These are phyloP conservation scores for Pezizomycotina sp. DNA, from an alignment of 2,329 filamentous ascomycete genomes.

Conservation along the genomic window DNA sequence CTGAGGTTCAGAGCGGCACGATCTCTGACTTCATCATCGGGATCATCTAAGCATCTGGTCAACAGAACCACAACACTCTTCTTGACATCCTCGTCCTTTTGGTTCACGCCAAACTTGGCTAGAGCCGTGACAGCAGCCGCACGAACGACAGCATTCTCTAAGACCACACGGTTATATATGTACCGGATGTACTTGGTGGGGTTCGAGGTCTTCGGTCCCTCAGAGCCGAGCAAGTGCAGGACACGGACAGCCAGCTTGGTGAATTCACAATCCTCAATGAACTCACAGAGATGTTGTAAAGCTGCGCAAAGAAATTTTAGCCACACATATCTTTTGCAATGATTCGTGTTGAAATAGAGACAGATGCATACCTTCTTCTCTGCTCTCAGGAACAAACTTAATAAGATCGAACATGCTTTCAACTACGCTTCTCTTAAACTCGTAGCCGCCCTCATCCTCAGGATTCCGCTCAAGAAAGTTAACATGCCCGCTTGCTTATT, in stretches of 20 bases:
- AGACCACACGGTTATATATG: slow-evolving; percentile 94
- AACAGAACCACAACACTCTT: slow-evolving; percentile 84
- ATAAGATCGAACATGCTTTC: slow-evolving; percentile 99
- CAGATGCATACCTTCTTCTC: slow-evolving; percentile 40
- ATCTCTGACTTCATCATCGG: slow-evolving; percentile 93
- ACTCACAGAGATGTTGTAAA: slow-evolving; percentile 89
- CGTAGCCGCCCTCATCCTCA: slow-evolving; percentile 95
- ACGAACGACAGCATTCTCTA: slow-evolving; percentile 91
- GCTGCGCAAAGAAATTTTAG: slow-evolving; percentile 37
- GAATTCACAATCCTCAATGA: slow-evolving; percentile 98
- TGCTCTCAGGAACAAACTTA: slow-evolving; percentile 87
- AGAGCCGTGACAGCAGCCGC: slow-evolving; percentile 89
- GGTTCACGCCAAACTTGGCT: slow-evolving; percentile 91
- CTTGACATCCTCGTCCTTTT: slow-evolving; percentile 87
- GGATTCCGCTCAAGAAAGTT: slow-evolving; percentile 86
- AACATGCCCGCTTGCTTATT: slow-evolving; percentile 97
- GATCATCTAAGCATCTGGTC: slow-evolving; percentile 84
- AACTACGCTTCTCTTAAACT: slow-evolving; percentile 93
- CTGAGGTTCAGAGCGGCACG: slow-evolving; percentile 83
- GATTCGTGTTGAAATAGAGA: neutral
- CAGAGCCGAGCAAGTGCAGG: slow-evolving; percentile 78
- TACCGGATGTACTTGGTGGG: slow-evolving; percentile 98
- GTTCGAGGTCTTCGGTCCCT: slow-evolving; percentile 86
- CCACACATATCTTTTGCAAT: slow-evolving; percentile 6
- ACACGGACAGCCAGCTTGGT: slow-evolving; percentile 94